These are phyloP conservation scores for Phlegmacium glaucopus DNA, from an alignment of 768 basidiomycete species.

Conservation along the genomic window DNA sequence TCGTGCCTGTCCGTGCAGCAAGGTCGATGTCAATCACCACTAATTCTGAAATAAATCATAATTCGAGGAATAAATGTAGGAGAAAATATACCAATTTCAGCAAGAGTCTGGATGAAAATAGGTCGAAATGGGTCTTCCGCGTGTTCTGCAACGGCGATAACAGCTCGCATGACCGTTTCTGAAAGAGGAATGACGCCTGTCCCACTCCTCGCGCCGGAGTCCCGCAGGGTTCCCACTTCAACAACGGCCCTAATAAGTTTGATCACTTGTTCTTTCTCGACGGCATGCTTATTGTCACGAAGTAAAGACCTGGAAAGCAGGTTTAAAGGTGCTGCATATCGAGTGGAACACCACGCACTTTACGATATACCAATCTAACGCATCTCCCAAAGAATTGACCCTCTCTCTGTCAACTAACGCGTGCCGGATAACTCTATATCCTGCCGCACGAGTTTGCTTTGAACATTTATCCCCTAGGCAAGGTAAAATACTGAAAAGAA, in stretches of 20 bases:
- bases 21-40: constrained; percentile 88
- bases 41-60: constrained; percentile 25
- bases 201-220: constrained; percentile 38
- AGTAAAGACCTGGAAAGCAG: constrained; percentile 61
- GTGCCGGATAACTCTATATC: constrained; percentile 83
- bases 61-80: neutral
- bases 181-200: constrained; percentile 58
- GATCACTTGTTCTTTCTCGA: constrained; percentile 91
- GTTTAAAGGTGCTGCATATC: constrained; percentile 1
- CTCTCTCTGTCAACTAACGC: constrained; percentile 69
- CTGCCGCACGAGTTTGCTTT: constrained; percentile 72
- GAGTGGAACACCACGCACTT: constrained; percentile 47
- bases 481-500: constrained; percentile 58
- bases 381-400: constrained; percentile 59
- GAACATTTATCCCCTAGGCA: constrained; percentile 73
- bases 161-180: constrained; percentile 76
- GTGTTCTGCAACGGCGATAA: constrained; percentile 93
- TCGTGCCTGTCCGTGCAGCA: constrained; percentile 75
- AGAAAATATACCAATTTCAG: constrained; percentile 75
- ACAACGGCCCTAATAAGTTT: constrained; percentile 84
- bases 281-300: constrained; percentile 76
- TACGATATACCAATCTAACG: constrained; percentile 88
- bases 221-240: constrained; percentile 62
- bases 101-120: constrained; percentile 81
- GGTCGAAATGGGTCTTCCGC: constrained; percentile 84